Percentiles rank a stretch among this genome's conserved stretches.
Evolutionary conservation across 495 filamentous ascomycete species (phyloP).

Genomic region (Lindgomyces ingoldianus): DNA sequence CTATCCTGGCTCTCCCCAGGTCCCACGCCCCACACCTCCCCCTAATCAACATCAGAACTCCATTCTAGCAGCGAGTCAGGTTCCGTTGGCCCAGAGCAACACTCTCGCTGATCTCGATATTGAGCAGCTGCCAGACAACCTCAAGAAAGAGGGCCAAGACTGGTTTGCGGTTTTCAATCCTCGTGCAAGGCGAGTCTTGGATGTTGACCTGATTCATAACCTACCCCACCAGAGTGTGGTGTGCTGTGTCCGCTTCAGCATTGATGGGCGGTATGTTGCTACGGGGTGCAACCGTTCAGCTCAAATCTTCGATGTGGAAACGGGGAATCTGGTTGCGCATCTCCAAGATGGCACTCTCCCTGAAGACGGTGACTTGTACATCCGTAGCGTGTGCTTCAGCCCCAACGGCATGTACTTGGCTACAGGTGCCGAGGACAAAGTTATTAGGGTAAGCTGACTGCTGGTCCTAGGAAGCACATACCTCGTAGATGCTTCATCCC

Average conservation of each 20-base stretch:
- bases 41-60: conserved; percentile 51
- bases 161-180: conserved; percentile 51
- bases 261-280: conserved; percentile 46
- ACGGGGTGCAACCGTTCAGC: conserved; percentile 50
- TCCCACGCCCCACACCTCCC: conserved; percentile 77
- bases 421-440: conserved; percentile 50
- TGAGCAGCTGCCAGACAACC: conserved; percentile 75
- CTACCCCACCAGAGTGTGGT: conserved; percentile 48
- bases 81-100: conserved; percentile 63
- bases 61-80: conserved; percentile 30
- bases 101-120: conserved; percentile 83
- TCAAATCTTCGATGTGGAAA: conserved; percentile 48
- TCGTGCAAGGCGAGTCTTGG: conserved; percentile 41
- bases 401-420: conserved; percentile 48
- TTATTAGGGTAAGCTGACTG: conserved; percentile 44
- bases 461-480: background rate
- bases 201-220: conserved; percentile 48
- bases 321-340: conserved; percentile 43
- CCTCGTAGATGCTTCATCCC: background rate
- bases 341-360: conserved; percentile 43
- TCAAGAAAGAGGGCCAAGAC: conserved; percentile 49
- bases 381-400: conserved; percentile 51
- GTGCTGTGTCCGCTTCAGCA: conserved; percentile 50
- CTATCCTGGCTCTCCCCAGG: conserved; percentile 88
- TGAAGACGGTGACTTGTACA: conserved; percentile 49